Conservation (phyloP, 345 rosid genomes). For the Erysimum cheiranthoides region DNA sequence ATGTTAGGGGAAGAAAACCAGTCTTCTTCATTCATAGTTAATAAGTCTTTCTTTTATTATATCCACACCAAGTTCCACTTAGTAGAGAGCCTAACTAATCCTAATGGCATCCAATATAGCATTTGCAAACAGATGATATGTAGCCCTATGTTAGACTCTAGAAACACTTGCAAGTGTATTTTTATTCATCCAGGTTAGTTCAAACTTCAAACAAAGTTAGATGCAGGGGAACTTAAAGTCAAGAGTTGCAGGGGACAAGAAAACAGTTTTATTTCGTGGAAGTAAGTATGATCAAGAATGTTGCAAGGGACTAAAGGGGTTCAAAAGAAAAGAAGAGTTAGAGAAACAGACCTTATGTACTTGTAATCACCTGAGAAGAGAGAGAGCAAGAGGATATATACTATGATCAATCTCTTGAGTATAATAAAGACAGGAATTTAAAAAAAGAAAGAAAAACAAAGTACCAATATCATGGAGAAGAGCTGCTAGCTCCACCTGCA, state of each 20-base stretch:
- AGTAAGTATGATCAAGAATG: slow-evolving; percentile 2
- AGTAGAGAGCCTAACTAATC: slow-evolving; percentile 7
- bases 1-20: background rate
- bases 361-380: slow-evolving; percentile 76
- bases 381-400: slow-evolving; percentile 8
- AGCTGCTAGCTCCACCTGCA: slow-evolving; percentile 86
- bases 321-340: slow-evolving; percentile 1
- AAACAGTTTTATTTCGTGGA: background rate
- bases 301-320: background rate
- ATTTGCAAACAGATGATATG: slow-evolving; percentile 7
- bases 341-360: slow-evolving; percentile 67
- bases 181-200: slow-evolving; percentile 1
- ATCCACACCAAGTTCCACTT: slow-evolving; percentile 4
- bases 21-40: background rate
- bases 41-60: background rate
- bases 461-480: slow-evolving; percentile 88
- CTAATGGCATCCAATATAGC: slow-evolving; percentile 9
- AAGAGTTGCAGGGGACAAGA: slow-evolving; percentile 3
- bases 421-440: slow-evolving; percentile 8
- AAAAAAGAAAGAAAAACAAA: background rate
- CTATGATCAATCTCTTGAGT: background rate
- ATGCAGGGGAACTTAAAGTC: slow-evolving; percentile 18
- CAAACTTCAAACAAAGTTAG: slow-evolving; percentile 11
- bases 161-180: background rate
- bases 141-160: background rate